Evolutionary conservation across 495 filamentous ascomycete genomes (phyloP), one percentile per base, ranked within the genome.

Genomic region (Podospora sp.): DNA sequence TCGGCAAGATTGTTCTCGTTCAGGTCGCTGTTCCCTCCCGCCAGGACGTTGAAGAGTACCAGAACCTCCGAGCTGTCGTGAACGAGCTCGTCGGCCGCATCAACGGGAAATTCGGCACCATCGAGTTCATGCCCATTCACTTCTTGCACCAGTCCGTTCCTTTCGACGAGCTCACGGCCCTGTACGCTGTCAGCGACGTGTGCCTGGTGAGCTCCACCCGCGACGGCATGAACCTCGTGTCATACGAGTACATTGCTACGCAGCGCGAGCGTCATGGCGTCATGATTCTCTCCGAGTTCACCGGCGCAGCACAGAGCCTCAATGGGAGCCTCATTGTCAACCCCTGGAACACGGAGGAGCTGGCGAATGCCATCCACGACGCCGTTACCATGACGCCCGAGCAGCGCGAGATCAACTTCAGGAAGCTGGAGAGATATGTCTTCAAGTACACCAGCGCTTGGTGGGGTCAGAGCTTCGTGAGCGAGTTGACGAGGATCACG

Each of bases 151-250:
- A 96, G 71, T 93, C 91, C 6, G 91, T 97, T 70, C 80, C 85
- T 11, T 96, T 96, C 75, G 88, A 92, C 55, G 94, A 98, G 76
- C 84, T 98, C n/a, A 91, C 93, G 26, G 94, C 94, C 0, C 80
- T 98, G 1, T 98, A 98, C 71, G 90, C 92, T 29, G 86, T 97
- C 46, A 92, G 91, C 12, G 94, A 97, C 75, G 90, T 91, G 52
- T 98, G 94, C 73, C 84, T 98, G 6, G 90, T 97, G 58, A 91
- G 90, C 16, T 97, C 93, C 0, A 96, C 91, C 1, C 85, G 94
- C n/a, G 94, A 97, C 73, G 94, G 94, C 65, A 97, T 98, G 94
- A 98, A 98, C 74, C 86, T 97, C 11, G 94, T 98, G 25, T 93
- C 91, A 24, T 97, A 93, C 79, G 94, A 98, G 77, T 98, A 97